Percentiles rank a stretch among this genome's conserved stretches.
These are phyloP conservation scores for Elymus sibiricus DNA, from an alignment of 176 grass and related monocot genomes.

Conservation along the genomic window DNA sequence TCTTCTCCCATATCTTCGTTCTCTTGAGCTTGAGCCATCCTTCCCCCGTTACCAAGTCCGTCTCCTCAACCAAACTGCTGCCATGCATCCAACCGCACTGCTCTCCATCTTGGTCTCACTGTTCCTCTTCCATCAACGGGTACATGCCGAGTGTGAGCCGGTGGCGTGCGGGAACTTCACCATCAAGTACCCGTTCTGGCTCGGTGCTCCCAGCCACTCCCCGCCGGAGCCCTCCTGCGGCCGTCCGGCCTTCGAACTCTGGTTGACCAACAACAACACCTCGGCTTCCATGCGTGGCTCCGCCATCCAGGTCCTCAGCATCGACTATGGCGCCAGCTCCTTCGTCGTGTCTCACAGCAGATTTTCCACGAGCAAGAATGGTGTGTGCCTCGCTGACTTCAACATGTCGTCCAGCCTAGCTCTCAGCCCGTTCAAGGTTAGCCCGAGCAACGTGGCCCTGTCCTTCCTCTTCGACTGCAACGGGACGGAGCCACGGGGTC, in stretches of 20 bases:
- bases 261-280: not conserved
- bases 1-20: not conserved
- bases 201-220: not conserved
- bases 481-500: not conserved
- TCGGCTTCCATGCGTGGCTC: not conserved
- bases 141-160: not conserved
- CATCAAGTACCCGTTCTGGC: slow-evolving; percentile 50
- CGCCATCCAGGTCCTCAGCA: not conserved
- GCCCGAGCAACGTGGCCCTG: slow-evolving; percentile 21
- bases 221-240: slow-evolving; percentile 13
- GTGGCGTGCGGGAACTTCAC: slow-evolving; percentile 32
- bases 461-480: slow-evolving; percentile 45
- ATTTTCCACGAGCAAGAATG: not conserved
- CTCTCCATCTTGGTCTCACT: not conserved
- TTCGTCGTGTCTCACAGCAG: not conserved
- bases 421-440: slow-evolving; percentile 5
- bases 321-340: slow-evolving; percentile 33
- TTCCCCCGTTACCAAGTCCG: not conserved
- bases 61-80: not conserved
- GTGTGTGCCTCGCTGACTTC: slow-evolving; percentile 29
- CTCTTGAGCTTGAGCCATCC: not conserved
- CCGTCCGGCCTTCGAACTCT: slow-evolving; percentile 34
- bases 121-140: not conserved
- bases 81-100: not conserved
- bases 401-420: slow-evolving; percentile 36